phyloP scores from a whole-genome alignment of 2,329 filamentous ascomycete genomes.

The Exophiala mesophila region DNA sequence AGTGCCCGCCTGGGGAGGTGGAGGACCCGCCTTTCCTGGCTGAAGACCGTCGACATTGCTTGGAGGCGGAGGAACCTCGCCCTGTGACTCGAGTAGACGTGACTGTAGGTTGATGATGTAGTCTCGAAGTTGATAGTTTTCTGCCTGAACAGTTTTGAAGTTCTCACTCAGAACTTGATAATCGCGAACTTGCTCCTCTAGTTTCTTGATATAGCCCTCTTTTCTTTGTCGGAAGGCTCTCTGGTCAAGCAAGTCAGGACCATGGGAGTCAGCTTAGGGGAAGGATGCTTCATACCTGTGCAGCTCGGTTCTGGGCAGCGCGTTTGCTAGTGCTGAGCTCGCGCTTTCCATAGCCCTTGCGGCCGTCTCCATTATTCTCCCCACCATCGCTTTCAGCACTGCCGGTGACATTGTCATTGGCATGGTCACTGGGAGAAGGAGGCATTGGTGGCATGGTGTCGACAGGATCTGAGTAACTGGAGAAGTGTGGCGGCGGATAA shows the following conservation, averaged over 20 bases:
- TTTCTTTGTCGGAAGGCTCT: conserved; percentile 96
- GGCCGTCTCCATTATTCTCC: conserved; percentile 48
- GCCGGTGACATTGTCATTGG: conserved; percentile 19
- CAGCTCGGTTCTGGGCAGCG: conserved; percentile 91
- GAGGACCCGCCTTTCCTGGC: conserved; percentile 23
- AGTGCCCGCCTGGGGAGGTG: conserved; percentile 15
- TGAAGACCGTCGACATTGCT: conserved; percentile 27
- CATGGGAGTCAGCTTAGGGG: not conserved
- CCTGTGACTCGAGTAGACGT: conserved; percentile 73
- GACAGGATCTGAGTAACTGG: conserved; percentile 14
- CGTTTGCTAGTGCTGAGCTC: conserved; percentile 94
- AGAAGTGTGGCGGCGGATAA: conserved; percentile 20
- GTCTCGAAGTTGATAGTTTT: conserved; percentile 86
- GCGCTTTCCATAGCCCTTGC: conserved; percentile 70
- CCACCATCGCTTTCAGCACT: conserved; percentile 43
- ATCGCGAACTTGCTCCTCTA: conserved; percentile 88
- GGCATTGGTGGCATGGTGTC: conserved; percentile 20
- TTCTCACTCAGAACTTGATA: conserved; percentile 68
- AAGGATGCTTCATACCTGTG: conserved; percentile 66
- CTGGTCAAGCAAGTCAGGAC: conserved; percentile 46
- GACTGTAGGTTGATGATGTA: conserved; percentile 90
- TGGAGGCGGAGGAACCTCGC: conserved; percentile 62
- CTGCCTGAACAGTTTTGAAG: conserved; percentile 74
- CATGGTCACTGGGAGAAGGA: conserved; percentile 18
- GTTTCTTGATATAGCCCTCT: conserved; percentile 95